phyloP scores from a whole-genome alignment of 164 flowering plant species.

The Pachysandra terminalis region DNA sequence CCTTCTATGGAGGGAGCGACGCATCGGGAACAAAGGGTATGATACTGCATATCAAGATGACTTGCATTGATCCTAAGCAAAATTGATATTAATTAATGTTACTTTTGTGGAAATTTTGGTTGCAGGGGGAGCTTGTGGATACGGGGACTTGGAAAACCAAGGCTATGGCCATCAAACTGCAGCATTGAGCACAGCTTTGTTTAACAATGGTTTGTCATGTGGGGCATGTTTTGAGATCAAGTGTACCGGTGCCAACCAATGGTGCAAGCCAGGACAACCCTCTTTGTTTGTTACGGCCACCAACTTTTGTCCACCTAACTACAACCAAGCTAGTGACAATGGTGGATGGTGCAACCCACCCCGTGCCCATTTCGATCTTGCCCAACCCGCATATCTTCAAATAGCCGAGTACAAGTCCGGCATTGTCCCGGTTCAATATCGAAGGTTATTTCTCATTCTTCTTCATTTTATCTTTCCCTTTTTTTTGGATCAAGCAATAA shows the following conservation, averaged over 20 bases:
- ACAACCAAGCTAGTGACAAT: constrained; percentile 19
- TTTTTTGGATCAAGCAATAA: too few relatives aligned
- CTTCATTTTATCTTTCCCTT: too few relatives aligned
- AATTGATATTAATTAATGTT: too few relatives aligned
- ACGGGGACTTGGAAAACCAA: constrained; percentile 32
- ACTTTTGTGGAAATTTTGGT: background rate
- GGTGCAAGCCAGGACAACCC: constrained; percentile 59
- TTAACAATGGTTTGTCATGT: constrained; percentile 52
- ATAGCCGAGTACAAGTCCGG: constrained; percentile 61
- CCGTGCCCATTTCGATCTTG: constrained; percentile 54
- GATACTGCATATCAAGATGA: too few relatives aligned
- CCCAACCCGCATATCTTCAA: constrained; percentile 51
- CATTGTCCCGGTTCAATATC: constrained; percentile 50
- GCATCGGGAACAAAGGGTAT: constrained; percentile 15
- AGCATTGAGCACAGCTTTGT: constrained; percentile 60
- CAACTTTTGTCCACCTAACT: constrained; percentile 64
- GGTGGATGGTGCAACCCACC: constrained; percentile 37
- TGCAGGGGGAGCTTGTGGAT: constrained; percentile 84
- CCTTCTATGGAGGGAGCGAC: constrained; percentile 15
- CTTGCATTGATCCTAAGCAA: too few relatives aligned
- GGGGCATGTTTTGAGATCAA: constrained; percentile 76
- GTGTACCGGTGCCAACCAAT: constrained; percentile 38
- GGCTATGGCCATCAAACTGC: constrained; percentile 62
- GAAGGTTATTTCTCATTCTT: constrained; percentile 11
- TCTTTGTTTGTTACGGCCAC: constrained; percentile 62